A percentile compares a stretch with the other conserved stretches of the same genome.
These are phyloP conservation scores for Penicillium brevicompactum DNA, from an alignment of 2,329 filamentous ascomycete genomes.

Conservation along the genomic window DNA sequence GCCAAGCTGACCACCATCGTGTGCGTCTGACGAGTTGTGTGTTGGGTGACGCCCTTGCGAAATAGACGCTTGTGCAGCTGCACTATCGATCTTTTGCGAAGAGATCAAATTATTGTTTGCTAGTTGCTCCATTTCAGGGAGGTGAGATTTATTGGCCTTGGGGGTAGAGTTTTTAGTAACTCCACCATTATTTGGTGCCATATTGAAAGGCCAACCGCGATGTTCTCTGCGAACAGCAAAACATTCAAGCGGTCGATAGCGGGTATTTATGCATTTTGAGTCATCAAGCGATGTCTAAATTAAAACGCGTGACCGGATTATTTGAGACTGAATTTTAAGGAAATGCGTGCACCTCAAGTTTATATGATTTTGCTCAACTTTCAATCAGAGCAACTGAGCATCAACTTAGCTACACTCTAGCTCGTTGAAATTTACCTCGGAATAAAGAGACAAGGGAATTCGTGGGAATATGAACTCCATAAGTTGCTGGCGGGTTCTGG, in stretches of 20 bases:
- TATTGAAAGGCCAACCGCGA: background rate
- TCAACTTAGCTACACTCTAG: background rate
- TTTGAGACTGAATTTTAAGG: background rate
- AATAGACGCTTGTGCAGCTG: too few relatives aligned
- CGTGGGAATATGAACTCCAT: background rate
- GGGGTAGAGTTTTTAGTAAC: too few relatives aligned
- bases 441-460: background rate
- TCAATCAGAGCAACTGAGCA: background rate
- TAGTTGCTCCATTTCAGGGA: too few relatives aligned
- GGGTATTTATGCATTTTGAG: conserved; percentile 4
- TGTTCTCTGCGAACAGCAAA: background rate
- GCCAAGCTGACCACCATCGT: too few relatives aligned
- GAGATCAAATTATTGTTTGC: too few relatives aligned
- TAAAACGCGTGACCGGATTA: background rate
- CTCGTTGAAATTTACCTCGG: background rate
- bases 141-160: too few relatives aligned
- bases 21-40: too few relatives aligned
- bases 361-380: background rate
- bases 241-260: background rate
- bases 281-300: background rate
- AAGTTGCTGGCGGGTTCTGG: background rate
- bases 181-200: background rate
- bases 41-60: too few relatives aligned
- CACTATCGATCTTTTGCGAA: too few relatives aligned
- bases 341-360: background rate